Evolutionary conservation across 2,329 filamentous ascomycete genomes (phyloP), one percentile per base, ranked within the genome.

Genomic region (Canariomyces notabilis): DNA sequence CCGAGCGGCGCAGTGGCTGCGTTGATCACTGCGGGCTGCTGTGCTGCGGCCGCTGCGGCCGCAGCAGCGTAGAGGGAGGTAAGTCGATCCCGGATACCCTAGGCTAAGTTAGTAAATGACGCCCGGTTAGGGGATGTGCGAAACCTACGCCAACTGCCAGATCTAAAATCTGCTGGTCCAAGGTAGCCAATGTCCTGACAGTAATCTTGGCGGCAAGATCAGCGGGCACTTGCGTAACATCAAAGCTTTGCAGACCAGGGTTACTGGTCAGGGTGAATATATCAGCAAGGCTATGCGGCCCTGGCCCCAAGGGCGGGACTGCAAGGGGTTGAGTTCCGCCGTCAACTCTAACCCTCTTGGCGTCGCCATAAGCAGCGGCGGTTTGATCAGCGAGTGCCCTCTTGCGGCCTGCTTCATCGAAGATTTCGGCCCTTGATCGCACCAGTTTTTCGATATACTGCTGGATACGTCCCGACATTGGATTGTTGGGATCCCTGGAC

Each of bases 201-300:
- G 87, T 80, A 41, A 98, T 89, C 59, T 83, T 86, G 14, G 88
- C 77, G 3, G 94, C 80, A 47, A 95, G 68, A 18, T 88, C 79
- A 9, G 81, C 69, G 2, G 89, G 87, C 34, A 98, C 76, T 50
- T 83, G 78, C 39, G 87, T 83, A 29, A 91, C 89, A 62, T 96
- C 87, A 61, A 97, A 96, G 4, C 76, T 78, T 52, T 82, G 85
- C 18, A 94, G 72, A 6, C 79, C 85, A 39, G 77, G 73, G 60
- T 93, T 89, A 38, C 77, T 75, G 5, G 89, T 91, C 37, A 98
- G 74, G 0, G 89, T 94, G 62, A 89, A 98, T 3, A 98, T 72
- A 51, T 95, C 87, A 5, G 86, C 87, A 54, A 88, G 78, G 51
- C 80, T 91, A 55, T 89, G 81, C 26, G 85, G 83, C 0, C 89